Base-by-base conservation (phyloP, 208 protist species). In the Strigomonas culicis region DNA sequence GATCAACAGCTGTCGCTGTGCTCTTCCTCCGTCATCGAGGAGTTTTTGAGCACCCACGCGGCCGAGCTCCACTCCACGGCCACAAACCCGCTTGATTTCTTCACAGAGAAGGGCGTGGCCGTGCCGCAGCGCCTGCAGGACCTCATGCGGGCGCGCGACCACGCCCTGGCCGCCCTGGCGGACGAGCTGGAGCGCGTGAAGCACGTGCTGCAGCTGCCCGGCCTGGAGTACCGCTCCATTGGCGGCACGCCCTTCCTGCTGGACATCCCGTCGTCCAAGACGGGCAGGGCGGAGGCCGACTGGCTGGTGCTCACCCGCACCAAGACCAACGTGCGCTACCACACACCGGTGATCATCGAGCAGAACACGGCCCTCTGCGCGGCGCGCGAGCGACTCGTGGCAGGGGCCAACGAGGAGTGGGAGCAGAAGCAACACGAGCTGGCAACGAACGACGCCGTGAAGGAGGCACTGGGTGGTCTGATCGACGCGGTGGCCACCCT, bases 261-360 rank as follows among this genome's bases (percentile, higher is more conserved):
- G 8, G 90, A 96, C 56, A 70, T 96, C 7, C 86, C 87, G 7
- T 66, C 58, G 11, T 70, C 59, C 21, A 86, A 86, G 59, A 74
- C 71, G 51, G 56, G 64, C 39, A 74, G 59, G 51, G 85, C 72
- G n/a, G 82, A 80, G 22, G 57, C 63, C 22, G 71, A 79, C 36
- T 96, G 90, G 87, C 52, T 79, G 8, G 90, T 96, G 52, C 68
- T 92, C 43, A 75, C 84, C 15, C 80, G 86, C 66, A 96, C 83
- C 3, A 86, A 88, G 63, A 83, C 74, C 24, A 78, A 93, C 66
- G 87, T 96, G 52, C 86, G 90, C 17, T 93, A 80, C 63, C 86
- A 92, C 74, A 93, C 90, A 0, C 74, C 80, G 15, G 58, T 55
- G 15, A 82, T 93, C 59, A 57, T 84, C 4, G 68, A 86, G 62